Evolutionary conservation across 371 early-diverging fungal genomes (phyloP).

Genomic region (Lichtheimia corymbifera): DNA sequence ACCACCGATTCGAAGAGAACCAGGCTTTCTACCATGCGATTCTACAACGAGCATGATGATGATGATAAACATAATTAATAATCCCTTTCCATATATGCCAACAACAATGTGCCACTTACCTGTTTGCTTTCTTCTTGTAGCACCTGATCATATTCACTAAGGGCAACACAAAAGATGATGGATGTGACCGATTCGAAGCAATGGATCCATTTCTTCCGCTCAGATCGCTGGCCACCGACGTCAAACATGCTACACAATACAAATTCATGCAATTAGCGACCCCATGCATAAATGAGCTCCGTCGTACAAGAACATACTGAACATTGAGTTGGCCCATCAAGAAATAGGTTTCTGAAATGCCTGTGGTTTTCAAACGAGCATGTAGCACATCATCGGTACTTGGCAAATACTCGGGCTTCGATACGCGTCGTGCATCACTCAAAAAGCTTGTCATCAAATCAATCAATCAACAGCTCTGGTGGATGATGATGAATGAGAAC

Average conservation of each 20-base stretch:
- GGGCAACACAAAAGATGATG: conserved; percentile 70
- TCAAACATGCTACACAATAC: conserved; percentile 61
- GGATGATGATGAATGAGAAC: not conserved
- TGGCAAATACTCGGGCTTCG: conserved; percentile 58
- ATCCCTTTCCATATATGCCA: not conserved
- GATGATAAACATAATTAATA: not conserved
- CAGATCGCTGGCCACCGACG: conserved; percentile 74
- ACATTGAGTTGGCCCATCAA: conserved; percentile 54
- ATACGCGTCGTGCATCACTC: conserved; percentile 49
- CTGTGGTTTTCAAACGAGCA: conserved; percentile 80
- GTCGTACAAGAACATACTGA: conserved; percentile 11
- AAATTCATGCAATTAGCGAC: no score
- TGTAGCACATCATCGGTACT: conserved; percentile 71
- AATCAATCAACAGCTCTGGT: not conserved
- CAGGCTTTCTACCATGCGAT: conserved; percentile 71
- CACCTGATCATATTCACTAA: conserved; percentile 72
- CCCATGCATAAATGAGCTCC: no score
- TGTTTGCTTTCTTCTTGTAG: conserved; percentile 67
- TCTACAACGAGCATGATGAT: conserved; percentile 32
- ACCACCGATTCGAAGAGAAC: conserved; percentile 75
- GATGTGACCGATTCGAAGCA: conserved; percentile 81
- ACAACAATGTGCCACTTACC: conserved; percentile 22
- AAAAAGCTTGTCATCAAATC: conserved; percentile 40
- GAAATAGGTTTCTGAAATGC: conserved; percentile 70
- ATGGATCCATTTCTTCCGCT: conserved; percentile 93